Evolutionary conservation across 805 yeast genomes (phyloP).

Genomic region (Candida incommunis): DNA sequence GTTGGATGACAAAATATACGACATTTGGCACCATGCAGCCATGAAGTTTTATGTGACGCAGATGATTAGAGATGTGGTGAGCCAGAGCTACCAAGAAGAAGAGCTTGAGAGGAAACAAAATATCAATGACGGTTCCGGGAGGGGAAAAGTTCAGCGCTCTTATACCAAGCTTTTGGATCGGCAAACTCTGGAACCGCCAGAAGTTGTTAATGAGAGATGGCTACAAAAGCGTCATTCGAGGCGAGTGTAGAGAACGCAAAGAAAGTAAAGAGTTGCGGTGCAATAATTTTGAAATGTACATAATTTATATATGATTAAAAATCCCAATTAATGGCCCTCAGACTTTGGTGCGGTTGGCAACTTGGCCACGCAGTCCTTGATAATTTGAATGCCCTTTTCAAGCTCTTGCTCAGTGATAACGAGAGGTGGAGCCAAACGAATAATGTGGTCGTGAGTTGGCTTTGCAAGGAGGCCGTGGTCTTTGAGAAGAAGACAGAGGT

Average conservation of each 20-base stretch:
- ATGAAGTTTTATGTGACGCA: conserved; percentile 40
- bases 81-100: conserved; percentile 6
- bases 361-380: conserved; percentile 41
- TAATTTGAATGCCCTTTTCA: conserved; percentile 63
- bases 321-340: neutral
- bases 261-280: too few relatives aligned
- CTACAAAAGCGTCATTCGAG: conserved; percentile 19
- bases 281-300: neutral
- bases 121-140: conserved; percentile 69
- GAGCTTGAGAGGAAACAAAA: conserved; percentile 20
- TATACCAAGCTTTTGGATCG: conserved; percentile 49
- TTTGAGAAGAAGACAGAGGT: conserved; percentile 79
- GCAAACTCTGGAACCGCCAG: conserved; percentile 48
- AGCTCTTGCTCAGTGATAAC: conserved; percentile 82
- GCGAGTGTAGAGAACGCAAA: too few relatives aligned
- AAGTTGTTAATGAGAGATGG: conserved; percentile 53
- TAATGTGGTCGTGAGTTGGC: conserved; percentile 92
- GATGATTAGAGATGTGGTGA: conserved; percentile 30
- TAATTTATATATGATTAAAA: too few relatives aligned
- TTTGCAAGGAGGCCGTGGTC: conserved; percentile 83
- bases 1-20: conserved; percentile 17
- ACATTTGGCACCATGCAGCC: conserved; percentile 40
- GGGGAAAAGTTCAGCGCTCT: conserved; percentile 27
- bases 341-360: conserved; percentile 19
- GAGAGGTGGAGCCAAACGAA: conserved; percentile 91